Evolutionary conservation across 768 basidiomycete species (phyloP).

Genomic region (Termitomyces sp.): DNA sequence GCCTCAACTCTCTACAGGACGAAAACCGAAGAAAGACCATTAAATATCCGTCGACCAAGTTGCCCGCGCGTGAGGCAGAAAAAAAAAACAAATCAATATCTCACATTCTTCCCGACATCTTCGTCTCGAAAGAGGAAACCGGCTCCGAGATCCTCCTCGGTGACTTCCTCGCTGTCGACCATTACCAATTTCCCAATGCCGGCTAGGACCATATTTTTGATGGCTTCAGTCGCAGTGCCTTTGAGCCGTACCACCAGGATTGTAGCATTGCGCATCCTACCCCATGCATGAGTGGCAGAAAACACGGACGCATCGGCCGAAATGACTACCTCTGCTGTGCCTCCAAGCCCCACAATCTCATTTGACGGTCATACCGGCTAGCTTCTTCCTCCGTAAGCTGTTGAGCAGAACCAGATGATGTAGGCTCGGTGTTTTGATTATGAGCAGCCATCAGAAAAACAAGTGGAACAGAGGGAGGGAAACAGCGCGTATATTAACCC

Average conservation of each 20-base stretch:
- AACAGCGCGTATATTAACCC: neutral
- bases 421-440: slow-evolving; percentile 5
- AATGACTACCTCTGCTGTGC: slow-evolving; percentile 77
- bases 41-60: slow-evolving; percentile 28
- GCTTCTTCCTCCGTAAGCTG: slow-evolving; percentile 61
- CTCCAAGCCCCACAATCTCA: slow-evolving; percentile 96
- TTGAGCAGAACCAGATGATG: slow-evolving; percentile 3
- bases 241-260: slow-evolving; percentile 77
- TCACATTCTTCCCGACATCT: slow-evolving; percentile 88
- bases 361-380: slow-evolving; percentile 93
- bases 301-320: slow-evolving; percentile 7
- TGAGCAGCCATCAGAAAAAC: slow-evolving; percentile 3
- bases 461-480: neutral
- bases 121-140: slow-evolving; percentile 94
- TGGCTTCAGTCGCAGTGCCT: slow-evolving; percentile 87
- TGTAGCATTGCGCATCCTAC: slow-evolving; percentile 91
- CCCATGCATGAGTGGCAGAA: slow-evolving; percentile 16
- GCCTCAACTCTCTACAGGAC: slow-evolving; percentile 72
- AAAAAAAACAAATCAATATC: slow-evolving; percentile 12
- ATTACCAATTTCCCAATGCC: slow-evolving; percentile 90
- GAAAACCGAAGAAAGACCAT: slow-evolving; percentile 34
- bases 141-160: slow-evolving; percentile 83
- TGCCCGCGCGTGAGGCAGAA: slow-evolving; percentile 2
- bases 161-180: slow-evolving; percentile 72
- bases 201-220: slow-evolving; percentile 97